A percentile compares a stretch with the other conserved stretches of the same genome.
These are phyloP conservation scores for Dothistroma pini DNA, from an alignment of 2,329 filamentous ascomycete species.

Conservation along the genomic window DNA sequence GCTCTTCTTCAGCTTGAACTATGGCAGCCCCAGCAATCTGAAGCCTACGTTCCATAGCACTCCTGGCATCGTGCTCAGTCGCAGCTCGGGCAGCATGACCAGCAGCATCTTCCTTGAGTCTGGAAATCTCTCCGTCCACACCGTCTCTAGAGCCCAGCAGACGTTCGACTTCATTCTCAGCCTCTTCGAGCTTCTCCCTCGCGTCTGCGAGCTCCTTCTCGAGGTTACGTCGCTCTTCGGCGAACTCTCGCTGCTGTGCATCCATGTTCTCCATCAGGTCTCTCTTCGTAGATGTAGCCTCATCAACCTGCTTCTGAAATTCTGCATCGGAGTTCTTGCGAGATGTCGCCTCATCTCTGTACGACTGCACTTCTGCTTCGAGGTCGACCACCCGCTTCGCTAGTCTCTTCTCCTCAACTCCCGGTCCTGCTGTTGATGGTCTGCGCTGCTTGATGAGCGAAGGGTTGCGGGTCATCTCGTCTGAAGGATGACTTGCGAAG, in stretches of 20 bases:
- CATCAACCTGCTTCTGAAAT: slow-evolving; percentile 68
- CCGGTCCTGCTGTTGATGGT: slow-evolving; percentile 59
- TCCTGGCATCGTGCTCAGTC: slow-evolving; percentile 60
- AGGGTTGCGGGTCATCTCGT: slow-evolving; percentile 23
- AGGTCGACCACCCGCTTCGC: slow-evolving; percentile 62
- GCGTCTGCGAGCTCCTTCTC: slow-evolving; percentile 75
- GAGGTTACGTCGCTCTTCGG: slow-evolving; percentile 76
- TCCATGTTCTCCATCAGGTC: slow-evolving; percentile 95
- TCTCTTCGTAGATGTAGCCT: slow-evolving; percentile 86
- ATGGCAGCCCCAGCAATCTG: slow-evolving; percentile 27
- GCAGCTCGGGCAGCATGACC: slow-evolving; percentile 62
- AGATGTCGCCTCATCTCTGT: slow-evolving; percentile 66
- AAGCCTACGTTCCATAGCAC: slow-evolving; percentile 53
- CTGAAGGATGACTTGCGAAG: slow-evolving; percentile 20
- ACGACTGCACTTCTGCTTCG: slow-evolving; percentile 72
- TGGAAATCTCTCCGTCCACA: slow-evolving; percentile 69
- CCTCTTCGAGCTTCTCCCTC: slow-evolving; percentile 75
- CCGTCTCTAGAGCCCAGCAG: slow-evolving; percentile 79
- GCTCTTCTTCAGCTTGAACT: slow-evolving; percentile 32
- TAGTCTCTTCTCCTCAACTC: slow-evolving; percentile 59
- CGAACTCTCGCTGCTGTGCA: slow-evolving; percentile 82
- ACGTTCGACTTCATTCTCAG: slow-evolving; percentile 87
- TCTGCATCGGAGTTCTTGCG: slow-evolving; percentile 54
- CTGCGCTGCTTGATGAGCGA: slow-evolving; percentile 43
- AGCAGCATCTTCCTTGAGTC: slow-evolving; percentile 50